These are phyloP conservation scores for Solanum pinnatisectum DNA, from an alignment of 257 asterid genomes.

Conservation along the genomic window DNA sequence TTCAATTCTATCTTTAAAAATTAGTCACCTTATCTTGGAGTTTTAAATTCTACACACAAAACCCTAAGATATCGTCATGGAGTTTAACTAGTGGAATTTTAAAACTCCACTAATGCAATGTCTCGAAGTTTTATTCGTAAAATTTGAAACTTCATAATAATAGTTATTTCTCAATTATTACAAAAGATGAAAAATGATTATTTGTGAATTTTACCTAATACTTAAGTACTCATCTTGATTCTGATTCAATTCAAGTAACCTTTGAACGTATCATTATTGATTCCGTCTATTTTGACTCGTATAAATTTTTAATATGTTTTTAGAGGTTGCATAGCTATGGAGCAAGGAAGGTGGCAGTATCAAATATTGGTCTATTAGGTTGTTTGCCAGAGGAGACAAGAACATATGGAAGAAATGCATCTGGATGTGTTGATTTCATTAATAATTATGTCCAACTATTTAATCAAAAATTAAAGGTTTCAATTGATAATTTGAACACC, in stretches of 20 bases:
- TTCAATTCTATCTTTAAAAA: not conserved
- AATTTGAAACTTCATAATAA: rapidly evolving
- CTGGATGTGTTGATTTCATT: conserved; percentile 7
- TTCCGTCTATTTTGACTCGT: not conserved
- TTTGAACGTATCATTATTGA: rapidly evolving
- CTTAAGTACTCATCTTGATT: too few relatives aligned
- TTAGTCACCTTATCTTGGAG: not conserved
- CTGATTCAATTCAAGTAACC: not conserved
- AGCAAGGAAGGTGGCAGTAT: conserved; percentile 16
- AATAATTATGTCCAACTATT: conserved; percentile 3
- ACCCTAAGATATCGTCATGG: not conserved
- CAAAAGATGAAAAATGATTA: not conserved
- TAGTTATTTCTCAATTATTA: not conserved
- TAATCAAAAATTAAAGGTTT: not conserved
- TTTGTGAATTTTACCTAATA: not conserved
- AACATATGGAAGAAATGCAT: not conserved
- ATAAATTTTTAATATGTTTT: not conserved
- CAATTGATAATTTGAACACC: conserved; percentile 12
- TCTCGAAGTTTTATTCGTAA: not conserved
- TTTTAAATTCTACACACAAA: not conserved
- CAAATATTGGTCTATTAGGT: conserved; percentile 4
- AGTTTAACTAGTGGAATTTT: not conserved
- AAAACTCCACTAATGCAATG: not conserved
- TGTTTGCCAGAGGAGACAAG: conserved; percentile 5
- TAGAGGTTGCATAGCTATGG: conserved; percentile 4